Percentiles rank a stretch among this genome's conserved stretches.
phyloP scores from a whole-genome alignment of 148 eudicot genomes.

The Vaccinium macrocarpon region DNA sequence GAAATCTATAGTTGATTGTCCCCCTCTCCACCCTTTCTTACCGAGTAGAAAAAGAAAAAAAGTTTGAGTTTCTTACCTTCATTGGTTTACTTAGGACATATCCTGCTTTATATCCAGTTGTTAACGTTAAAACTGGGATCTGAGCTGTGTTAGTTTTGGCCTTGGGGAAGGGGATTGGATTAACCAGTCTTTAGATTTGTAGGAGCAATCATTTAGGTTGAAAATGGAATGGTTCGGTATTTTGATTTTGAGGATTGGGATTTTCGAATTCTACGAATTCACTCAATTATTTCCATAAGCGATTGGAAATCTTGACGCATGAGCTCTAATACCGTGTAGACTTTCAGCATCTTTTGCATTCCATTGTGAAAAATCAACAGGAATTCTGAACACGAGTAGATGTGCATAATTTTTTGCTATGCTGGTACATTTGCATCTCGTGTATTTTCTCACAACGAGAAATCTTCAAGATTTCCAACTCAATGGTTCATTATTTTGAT shows the following conservation, averaged over 20 bases:
- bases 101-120: neutral
- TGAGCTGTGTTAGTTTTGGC: neutral
- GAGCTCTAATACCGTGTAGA: neutral
- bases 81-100: neutral
- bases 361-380: neutral
- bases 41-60: neutral
- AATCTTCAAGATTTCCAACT: no score
- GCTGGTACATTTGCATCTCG: neutral
- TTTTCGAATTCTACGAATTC: neutral
- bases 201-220: neutral
- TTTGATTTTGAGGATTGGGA: no score
- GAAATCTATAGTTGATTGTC: neutral
- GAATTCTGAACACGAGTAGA: neutral
- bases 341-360: neutral
- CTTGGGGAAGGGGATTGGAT: neutral
- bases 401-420: neutral
- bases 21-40: neutral
- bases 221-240: neutral
- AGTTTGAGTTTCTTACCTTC: neutral
- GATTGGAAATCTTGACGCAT: neutral
- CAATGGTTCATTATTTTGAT: neutral
- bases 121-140: neutral
- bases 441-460: no score
- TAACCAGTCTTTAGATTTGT: neutral
- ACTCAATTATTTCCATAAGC: neutral